A percentile compares a stretch with the other conserved stretches of the same genome.
These are phyloP conservation scores for Thuidium tamariscinum DNA, from an alignment of 225 moss, liverwort and hornwort genomes.

Conservation along the genomic window DNA sequence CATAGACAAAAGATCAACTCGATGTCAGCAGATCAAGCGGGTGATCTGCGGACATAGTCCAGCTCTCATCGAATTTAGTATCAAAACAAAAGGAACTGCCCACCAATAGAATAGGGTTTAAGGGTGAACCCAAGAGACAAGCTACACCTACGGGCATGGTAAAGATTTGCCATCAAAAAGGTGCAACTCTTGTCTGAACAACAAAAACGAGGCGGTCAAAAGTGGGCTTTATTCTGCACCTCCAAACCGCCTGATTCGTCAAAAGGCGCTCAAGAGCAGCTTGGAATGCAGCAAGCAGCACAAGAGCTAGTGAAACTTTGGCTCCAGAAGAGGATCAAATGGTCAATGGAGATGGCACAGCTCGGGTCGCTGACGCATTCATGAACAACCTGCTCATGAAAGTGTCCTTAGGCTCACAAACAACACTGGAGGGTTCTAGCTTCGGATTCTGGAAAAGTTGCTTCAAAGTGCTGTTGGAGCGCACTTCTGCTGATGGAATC, in stretches of 20 bases:
- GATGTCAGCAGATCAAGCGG: background rate
- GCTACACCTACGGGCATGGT: background rate
- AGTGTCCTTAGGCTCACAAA: constrained; percentile 1
- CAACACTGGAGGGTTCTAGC: background rate
- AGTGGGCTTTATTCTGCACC: background rate
- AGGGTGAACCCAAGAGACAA: background rate
- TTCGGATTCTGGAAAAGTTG: constrained; percentile 17
- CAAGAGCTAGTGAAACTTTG: background rate
- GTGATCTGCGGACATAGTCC: background rate
- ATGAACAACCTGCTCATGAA: constrained; percentile 10
- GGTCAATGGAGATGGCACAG: constrained; percentile 17
- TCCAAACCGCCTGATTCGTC: background rate
- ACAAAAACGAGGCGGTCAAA: constrained; percentile 2
- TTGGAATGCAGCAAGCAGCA: background rate
- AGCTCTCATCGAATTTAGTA: background rate
- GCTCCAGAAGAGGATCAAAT: background rate
- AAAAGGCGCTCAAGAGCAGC: background rate
- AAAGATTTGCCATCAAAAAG: background rate
- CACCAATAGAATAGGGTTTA: background rate
- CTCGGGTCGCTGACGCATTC: background rate
- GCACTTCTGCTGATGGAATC: background rate
- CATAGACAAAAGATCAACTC: background rate
- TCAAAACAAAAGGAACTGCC: background rate
- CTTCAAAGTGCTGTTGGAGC: background rate
- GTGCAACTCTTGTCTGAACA: background rate